Percentiles rank a stretch among this genome's conserved stretches.
Evolutionary conservation across 768 basidiomycete genomes (phyloP).

Genomic region (Podaxis sp.): DNA sequence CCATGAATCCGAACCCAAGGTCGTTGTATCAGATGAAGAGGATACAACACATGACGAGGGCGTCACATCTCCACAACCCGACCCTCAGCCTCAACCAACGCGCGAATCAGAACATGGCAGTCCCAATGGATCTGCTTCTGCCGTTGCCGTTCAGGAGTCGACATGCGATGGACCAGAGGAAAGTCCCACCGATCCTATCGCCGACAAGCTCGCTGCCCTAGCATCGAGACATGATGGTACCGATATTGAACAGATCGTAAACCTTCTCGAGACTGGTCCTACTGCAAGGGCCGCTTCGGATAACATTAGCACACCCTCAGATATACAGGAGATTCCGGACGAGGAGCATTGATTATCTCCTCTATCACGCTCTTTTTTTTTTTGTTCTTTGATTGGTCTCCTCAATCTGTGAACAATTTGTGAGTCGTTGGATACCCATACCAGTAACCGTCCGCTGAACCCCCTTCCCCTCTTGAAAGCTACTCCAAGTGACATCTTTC

Average conservation of each 20-base stretch:
- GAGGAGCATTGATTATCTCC: constrained; percentile 22
- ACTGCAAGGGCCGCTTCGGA: constrained; percentile 34
- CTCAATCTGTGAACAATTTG: not conserved
- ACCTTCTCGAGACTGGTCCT: constrained; percentile 49
- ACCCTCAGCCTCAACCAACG: constrained; percentile 7
- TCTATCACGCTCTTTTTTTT: constrained; percentile 4
- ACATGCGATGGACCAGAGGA: constrained; percentile 8
- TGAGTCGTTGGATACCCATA: not conserved
- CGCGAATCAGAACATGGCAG: not conserved
- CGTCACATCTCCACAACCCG: not conserved
- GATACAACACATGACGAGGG: not conserved
- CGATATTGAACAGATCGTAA: constrained; percentile 64
- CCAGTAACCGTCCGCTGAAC: not conserved
- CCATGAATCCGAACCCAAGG: not conserved
- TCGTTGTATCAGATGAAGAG: constrained; percentile 2
- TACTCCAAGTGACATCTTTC: not conserved
- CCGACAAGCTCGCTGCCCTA: not conserved
- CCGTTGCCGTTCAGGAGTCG: not conserved
- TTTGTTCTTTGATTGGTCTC: not conserved
- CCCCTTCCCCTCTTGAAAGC: too few species aligned
- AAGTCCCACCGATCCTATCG: not conserved
- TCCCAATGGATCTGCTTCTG: constrained; percentile 2
- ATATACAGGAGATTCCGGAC: constrained; percentile 51
- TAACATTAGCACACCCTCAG: constrained; percentile 49
- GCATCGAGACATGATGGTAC: constrained; percentile 20